phyloP scores from a whole-genome alignment of 2,329 filamentous ascomycete genomes.

The Rugonectria rugulosa region DNA sequence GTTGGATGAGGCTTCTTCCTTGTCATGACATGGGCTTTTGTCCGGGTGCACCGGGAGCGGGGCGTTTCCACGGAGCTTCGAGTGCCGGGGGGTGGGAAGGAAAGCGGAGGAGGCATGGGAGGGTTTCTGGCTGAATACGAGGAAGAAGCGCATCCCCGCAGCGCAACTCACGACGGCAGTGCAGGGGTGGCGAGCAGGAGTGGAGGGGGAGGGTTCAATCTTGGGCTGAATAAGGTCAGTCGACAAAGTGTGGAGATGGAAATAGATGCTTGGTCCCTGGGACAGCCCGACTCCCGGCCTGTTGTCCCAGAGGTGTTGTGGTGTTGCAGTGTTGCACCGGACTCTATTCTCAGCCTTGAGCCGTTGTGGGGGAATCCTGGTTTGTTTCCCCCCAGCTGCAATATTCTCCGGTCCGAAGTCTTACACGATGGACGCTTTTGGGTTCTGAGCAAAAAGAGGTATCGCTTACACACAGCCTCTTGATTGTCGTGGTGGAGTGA shows the following conservation, averaged over 20 bases:
- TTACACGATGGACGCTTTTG: slow-evolving; percentile 21
- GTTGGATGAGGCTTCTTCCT: neutral
- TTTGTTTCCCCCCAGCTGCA: no score
- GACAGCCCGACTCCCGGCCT: no score
- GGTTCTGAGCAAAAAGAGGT: slow-evolving; percentile 12
- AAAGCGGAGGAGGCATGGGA: neutral
- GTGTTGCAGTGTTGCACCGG: no score
- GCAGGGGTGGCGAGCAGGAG: neutral
- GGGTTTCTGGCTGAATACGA: slow-evolving; percentile 38
- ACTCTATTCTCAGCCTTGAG: no score
- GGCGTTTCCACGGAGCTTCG: slow-evolving; percentile 2
- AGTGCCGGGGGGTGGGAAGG: no score
- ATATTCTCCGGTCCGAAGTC: neutral
- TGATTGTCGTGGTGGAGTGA: slow-evolving; percentile 24
- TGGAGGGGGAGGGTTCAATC: neutral
- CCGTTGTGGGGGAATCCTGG: no score
- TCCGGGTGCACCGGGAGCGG: slow-evolving; percentile 12
- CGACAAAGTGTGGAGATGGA: neutral
- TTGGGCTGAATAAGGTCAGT: neutral
- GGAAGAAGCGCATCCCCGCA: slow-evolving; percentile 30
- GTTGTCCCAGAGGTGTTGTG: no score
- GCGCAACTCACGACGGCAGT: neutral
- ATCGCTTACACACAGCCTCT: neutral
- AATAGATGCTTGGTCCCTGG: neutral
- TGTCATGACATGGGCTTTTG: neutral